Percentiles rank a stretch among this genome's conserved stretches.
Conservation (phyloP, 495 filamentous ascomycete genomes). For the Xylaria castorea region DNA sequence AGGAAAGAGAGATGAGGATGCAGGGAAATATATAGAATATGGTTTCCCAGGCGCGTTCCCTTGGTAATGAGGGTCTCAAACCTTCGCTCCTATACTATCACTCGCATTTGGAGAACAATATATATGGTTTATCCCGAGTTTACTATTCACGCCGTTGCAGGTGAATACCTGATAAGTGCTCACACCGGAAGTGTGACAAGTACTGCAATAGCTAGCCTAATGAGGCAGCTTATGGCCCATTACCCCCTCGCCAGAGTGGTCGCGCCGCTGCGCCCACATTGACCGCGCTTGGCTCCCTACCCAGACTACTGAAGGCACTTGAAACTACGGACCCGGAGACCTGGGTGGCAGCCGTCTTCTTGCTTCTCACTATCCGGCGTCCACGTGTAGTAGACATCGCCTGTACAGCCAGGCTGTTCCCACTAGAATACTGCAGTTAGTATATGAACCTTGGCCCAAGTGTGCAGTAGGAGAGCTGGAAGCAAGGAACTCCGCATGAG, state of each 20-base stretch:
- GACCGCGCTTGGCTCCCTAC: neutral
- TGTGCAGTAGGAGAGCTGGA: neutral
- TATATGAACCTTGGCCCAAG: neutral
- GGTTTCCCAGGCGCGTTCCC: neutral
- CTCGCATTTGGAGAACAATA: neutral
- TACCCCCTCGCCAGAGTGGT: too few relatives aligned
- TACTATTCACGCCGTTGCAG: neutral
- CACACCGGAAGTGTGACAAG: neutral
- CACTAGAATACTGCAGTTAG: neutral
- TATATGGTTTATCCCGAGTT: neutral
- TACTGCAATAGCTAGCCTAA: neutral
- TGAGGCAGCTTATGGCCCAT: neutral
- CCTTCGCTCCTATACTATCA: neutral
- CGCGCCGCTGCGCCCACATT: neutral
- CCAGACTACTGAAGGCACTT: neutral
- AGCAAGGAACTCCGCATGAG: neutral
- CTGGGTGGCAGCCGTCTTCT: neutral
- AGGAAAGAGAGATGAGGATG: conserved; percentile 2
- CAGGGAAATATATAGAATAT: neutral
- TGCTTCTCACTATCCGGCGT: neutral
- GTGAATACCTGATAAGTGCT: neutral
- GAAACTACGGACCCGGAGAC: neutral
- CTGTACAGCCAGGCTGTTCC: neutral
- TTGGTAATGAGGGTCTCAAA: neutral
- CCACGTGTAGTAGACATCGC: neutral